Evolutionary conservation across 139 green algal species (phyloP), one percentile per base, ranked within the genome.

Genomic region (Tetraselmis chui): DNA sequence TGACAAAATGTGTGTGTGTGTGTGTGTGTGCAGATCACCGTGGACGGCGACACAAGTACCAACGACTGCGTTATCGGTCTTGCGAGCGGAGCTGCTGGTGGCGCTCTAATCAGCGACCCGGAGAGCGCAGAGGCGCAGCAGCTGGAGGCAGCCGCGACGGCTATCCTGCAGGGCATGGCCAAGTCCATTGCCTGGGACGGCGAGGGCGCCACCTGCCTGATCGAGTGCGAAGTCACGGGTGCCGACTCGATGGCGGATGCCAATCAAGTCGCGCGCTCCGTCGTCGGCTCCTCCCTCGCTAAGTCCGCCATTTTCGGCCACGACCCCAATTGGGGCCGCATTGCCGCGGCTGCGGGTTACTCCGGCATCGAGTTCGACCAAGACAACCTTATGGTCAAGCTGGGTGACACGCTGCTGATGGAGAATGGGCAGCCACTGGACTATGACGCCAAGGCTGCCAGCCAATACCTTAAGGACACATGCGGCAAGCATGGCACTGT

Each of bases 161-260:
- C 95, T 0, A 82, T 99, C 25, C 91, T 96, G 81, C 85, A 96
- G 91, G 94, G 93, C 23, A 83, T 97, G 82, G 94, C 95, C 80
- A 99, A 99, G 91, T 91, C 89, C 28, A 97, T 99, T 81, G 96
- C 96, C 0, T 99, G 96, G 96, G 96, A 99, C 85, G 96, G 96
- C 26, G 96, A 99, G 88, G 96, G 96, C 26, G 96, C 96, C 27
- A 99, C 96, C 0, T 96, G 94, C 86, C 89, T 99, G 18, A 89
- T 99, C 23, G 95, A 99, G 88, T 91, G 95, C 32, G 84, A 85
- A 59, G 89, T 93, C n/a, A 78, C 45, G 0, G 90, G 92, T 0
- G 89, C 91, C 0, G 28, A 67, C 1, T 31, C 82, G 58, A 82
- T 93, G 58, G 89, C 79, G 0, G 92, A 83, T 2, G 94, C 94